A percentile compares a stretch with the other conserved stretches of the same genome.
Evolutionary conservation across 345 rosid species (phyloP).

Genomic region (Populus tremula): DNA sequence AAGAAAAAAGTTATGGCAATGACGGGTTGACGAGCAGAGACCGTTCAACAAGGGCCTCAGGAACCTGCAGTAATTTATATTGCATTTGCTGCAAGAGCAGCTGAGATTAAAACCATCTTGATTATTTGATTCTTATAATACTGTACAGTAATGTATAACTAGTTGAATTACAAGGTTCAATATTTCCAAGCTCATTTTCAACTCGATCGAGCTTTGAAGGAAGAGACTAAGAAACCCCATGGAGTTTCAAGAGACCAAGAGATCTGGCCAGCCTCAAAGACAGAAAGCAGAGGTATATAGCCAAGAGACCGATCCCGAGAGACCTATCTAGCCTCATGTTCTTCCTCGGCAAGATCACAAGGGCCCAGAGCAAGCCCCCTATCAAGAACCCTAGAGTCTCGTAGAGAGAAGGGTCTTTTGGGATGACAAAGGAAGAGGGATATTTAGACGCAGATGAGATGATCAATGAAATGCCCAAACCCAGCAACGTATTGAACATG

Average conservation of each 20-base stretch:
- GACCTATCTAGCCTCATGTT: constrained; percentile 60
- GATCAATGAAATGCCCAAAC: constrained; percentile 64
- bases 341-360: constrained; percentile 67
- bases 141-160: neutral
- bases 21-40: too few species aligned
- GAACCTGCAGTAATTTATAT: neutral
- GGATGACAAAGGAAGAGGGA: constrained; percentile 56
- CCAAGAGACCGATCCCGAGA: constrained; percentile 71
- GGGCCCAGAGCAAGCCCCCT: constrained; percentile 75
- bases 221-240: constrained; percentile 1
- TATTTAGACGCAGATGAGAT: constrained; percentile 60
- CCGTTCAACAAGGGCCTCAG: neutral
- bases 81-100: neutral
- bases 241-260: constrained; percentile 32
- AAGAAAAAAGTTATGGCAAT: too few species aligned
- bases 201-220: neutral
- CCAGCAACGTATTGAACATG: constrained; percentile 75
- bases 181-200: neutral
- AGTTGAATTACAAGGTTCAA: constrained; percentile 9
- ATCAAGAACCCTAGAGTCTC: constrained; percentile 72
- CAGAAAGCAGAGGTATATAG: constrained; percentile 70
- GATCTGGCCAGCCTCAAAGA: constrained; percentile 46
- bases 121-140: constrained; percentile 4
- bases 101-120: neutral
- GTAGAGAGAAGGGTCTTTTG: constrained; percentile 55